Percentiles rank a stretch among this genome's conserved stretches.
These are phyloP conservation scores for Hondaea fermentalgiana DNA, from an alignment of 108 stramenopile genomes.

Conservation along the genomic window DNA sequence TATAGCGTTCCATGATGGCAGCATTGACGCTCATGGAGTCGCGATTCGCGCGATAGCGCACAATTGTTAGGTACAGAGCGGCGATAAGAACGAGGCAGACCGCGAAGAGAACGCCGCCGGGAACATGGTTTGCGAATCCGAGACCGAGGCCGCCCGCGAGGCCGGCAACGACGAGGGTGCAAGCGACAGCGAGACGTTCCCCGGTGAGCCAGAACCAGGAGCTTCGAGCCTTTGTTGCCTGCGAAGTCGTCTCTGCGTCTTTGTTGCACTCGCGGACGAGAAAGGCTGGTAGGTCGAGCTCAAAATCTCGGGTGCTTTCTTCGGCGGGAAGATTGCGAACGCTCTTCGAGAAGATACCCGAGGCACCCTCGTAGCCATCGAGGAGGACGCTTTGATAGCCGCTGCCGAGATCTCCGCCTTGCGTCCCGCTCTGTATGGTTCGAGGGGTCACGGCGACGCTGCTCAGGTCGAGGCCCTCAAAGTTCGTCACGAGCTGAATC, in stretches of 20 bases:
- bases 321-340: too few relatives aligned
- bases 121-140: neutral
- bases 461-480: too few relatives aligned
- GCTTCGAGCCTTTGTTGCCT: neutral
- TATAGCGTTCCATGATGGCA: neutral
- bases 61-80: neutral
- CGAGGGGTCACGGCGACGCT: too few relatives aligned
- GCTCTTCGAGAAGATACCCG: too few relatives aligned
- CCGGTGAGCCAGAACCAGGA: neutral
- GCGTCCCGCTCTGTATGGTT: too few relatives aligned
- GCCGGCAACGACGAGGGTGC: neutral
- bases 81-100: neutral
- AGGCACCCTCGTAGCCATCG: too few relatives aligned
- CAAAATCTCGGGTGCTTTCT: too few relatives aligned
- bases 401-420: too few relatives aligned
- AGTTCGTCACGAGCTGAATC: too few relatives aligned
- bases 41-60: neutral
- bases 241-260: neutral
- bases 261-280: neutral
- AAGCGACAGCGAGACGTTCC: neutral
- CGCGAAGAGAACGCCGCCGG: neutral
- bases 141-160: neutral
- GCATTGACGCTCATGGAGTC: neutral
- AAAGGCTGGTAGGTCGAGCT: neutral
- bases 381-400: too few relatives aligned